phyloP scores from a whole-genome alignment of 768 basidiomycete genomes.

The Dioszegia hungarica region DNA sequence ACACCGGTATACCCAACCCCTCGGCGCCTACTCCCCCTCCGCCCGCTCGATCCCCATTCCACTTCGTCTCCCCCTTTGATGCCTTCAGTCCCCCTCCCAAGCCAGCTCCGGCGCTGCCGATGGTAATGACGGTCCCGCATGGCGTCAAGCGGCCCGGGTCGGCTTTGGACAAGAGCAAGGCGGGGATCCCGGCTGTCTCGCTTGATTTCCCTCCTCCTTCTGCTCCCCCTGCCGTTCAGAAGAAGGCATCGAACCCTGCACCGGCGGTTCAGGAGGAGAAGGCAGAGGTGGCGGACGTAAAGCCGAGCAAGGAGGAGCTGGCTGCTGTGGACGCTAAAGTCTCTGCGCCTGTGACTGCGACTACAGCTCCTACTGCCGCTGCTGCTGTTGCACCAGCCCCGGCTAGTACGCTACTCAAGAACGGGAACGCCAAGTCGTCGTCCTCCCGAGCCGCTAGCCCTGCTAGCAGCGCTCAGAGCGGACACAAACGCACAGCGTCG shows the following conservation, averaged over 20 bases:
- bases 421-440: too few relatives aligned
- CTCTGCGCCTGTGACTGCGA: neutral
- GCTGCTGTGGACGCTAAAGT: neutral
- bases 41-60: slow-evolving; percentile 30
- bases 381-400: neutral
- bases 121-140: neutral
- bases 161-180: neutral
- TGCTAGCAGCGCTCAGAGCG: too few relatives aligned
- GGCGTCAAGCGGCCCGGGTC: neutral
- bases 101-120: neutral
- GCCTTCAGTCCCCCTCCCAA: slow-evolving; percentile 22
- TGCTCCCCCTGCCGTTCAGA: too few relatives aligned
- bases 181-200: neutral
- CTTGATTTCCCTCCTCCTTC: too few relatives aligned
- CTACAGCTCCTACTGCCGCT: neutral
- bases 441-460: too few relatives aligned
- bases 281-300: slow-evolving; percentile 9
- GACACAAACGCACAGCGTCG: too few relatives aligned
- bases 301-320: slow-evolving; percentile 2
- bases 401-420: too few relatives aligned
- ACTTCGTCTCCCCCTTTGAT: slow-evolving; percentile 42
- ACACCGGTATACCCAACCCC: neutral
- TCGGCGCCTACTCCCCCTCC: slow-evolving; percentile 6
- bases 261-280: slow-evolving; percentile 4
- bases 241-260: neutral